These are phyloP conservation scores for Pseudotsuga menziesii DNA, from an alignment of 75 land plant genomes.

Conservation along the genomic window DNA sequence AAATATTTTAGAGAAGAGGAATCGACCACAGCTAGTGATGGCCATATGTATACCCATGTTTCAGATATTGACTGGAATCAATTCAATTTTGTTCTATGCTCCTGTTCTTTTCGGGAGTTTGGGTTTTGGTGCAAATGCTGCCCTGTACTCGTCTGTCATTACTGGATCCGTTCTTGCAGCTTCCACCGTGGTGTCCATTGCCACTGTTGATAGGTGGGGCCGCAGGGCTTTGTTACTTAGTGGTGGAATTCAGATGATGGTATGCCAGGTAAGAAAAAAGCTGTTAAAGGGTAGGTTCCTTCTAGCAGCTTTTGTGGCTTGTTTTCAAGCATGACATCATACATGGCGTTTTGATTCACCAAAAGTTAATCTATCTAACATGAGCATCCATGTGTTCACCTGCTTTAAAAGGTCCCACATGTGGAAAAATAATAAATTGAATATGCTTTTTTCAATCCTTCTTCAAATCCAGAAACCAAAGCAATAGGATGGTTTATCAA, in stretches of 20 bases:
- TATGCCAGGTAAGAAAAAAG: conserved; percentile 48
- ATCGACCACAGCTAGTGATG: conserved; percentile 82
- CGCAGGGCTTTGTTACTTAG: conserved; percentile 48
- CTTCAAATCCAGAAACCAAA: neutral
- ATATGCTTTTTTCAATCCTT: neutral
- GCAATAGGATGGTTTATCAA: neutral
- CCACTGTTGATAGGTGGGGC: conserved; percentile 60
- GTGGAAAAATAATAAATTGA: neutral
- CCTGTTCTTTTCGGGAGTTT: conserved; percentile 74
- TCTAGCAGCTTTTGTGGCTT: neutral
- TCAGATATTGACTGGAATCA: conserved; percentile 83
- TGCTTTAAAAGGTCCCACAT: neutral
- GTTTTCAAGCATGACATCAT: neutral
- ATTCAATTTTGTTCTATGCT: conserved; percentile 81
- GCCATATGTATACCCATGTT: conserved; percentile 70
- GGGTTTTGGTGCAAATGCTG: conserved; percentile 62
- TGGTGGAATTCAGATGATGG: conserved; percentile 71
- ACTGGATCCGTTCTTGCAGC: conserved; percentile 64
- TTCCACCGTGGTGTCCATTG: conserved; percentile 70
- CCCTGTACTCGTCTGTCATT: conserved; percentile 76
- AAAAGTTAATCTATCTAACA: too few species aligned
- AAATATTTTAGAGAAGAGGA: conserved; percentile 51
- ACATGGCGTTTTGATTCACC: neutral
- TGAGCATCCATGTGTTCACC: neutral
- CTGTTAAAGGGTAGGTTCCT: neutral